Evolutionary conservation across 2,329 filamentous ascomycete species (phyloP), one percentile per base, ranked within the genome.

Genomic region (Colletotrichum godetiae): DNA sequence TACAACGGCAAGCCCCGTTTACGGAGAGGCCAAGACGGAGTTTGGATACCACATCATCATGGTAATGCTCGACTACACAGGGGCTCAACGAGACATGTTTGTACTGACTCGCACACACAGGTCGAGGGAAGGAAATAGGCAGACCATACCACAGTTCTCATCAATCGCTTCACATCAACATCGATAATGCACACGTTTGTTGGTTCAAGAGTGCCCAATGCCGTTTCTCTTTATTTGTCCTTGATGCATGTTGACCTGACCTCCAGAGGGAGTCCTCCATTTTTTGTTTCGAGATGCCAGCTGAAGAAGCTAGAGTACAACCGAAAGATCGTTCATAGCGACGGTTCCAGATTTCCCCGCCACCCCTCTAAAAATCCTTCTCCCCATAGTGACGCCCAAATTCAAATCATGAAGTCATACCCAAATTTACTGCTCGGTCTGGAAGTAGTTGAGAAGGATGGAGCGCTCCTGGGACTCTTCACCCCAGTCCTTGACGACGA

Each of bases 391-490:
- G 78, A 82, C 80, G 81, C 82, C 82, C 76, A 73, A 73, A 70
- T 61, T 73, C 60, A 73, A 73, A 70, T 73, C 76, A 76, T 77
- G 69, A 76, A 67, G 75, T 67, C 73, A 72, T 82, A 63, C 59
- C 55, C 67, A 59, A 56, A 73, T 76, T 88, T 92, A 92, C 85
- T 92, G 90, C 86, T 92, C 90, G 86, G 95, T 98, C 91, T 98
- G 94, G 95, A 99, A 98, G 94, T 99, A 99, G 93, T 99, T 98
- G 87, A 99, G 95, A 86, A 99, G 94, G 88, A 98, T 95, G 84
- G 93, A 95, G 85, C 97, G 95, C 92, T 99, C 97, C 90, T 97
- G 95, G 80, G 94, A 97, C 91, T 99, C 97, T 92, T 98, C 97
- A 92, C 97, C 97, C 97, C 97, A 99, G 88, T 99, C 95, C 91